A percentile compares a stretch with the other conserved stretches of the same genome.
Conservation (phyloP, 164 flowering plant genomes). For the Paratinospora sagittata region DNA sequence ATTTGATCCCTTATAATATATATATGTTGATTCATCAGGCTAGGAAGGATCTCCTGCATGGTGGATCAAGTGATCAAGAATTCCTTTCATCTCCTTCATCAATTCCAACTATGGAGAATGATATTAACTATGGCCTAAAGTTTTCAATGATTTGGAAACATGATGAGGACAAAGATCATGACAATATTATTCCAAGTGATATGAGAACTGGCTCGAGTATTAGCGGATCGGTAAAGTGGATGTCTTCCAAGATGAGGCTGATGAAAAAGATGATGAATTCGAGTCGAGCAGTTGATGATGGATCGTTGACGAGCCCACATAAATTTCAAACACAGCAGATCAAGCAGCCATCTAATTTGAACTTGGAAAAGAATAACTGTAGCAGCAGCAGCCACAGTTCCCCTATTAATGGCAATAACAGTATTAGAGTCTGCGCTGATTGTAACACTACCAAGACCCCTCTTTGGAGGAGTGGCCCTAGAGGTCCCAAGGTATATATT, state of each 20-base stretch:
- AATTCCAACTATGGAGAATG: constrained; percentile 2
- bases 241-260: constrained; percentile 68
- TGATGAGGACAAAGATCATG: constrained; percentile 6
- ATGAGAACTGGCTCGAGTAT: not conserved
- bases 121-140: constrained; percentile 11
- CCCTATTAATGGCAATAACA: constrained; percentile 22
- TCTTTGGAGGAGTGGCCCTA: constrained; percentile 39
- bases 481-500: constrained; percentile 92
- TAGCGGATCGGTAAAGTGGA: constrained; percentile 40
- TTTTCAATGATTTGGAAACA: constrained; percentile 22
- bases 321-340: constrained; percentile 22
- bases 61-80: constrained; percentile 26
- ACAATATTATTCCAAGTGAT: constrained; percentile 15
- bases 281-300: constrained; percentile 13
- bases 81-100: not conserved
- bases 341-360: constrained; percentile 6
- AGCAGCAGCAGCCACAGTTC: constrained; percentile 25
- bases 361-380: constrained; percentile 13
- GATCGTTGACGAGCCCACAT: too few species aligned
- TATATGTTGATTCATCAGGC: constrained; percentile 17
- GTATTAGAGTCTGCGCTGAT: constrained; percentile 46
- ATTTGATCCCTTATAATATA: constrained; percentile 7
- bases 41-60: constrained; percentile 11
- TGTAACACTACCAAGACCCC: constrained; percentile 44
- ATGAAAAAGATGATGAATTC: constrained; percentile 53